Base-by-base conservation (phyloP, 148 eudicot species). In the Rhododendron kiyosumense region DNA sequence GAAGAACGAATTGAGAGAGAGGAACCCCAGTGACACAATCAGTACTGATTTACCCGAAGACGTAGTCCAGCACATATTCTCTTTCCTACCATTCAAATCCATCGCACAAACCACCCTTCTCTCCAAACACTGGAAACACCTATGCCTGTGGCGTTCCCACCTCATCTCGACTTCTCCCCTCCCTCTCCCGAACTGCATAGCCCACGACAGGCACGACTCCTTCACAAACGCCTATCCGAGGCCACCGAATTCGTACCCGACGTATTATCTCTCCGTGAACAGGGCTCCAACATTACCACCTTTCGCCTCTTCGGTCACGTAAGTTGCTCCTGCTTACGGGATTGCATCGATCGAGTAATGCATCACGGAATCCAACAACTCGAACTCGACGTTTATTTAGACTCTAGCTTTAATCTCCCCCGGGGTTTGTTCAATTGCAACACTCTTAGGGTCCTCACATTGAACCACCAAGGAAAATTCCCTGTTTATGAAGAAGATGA, bases 341-440 rank as follows among this genome's bases (percentile, higher is more conserved):
- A 2, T 43, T 94, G 85, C n/a, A 89, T 94, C 24, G 87, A 93
- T 3, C 43, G 79, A 2, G 92, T 94, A 0, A 86, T 89, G 15
- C 84, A 77, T 76, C 88, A 63, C 4, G 90, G 89, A 49, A 94
- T 94, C 12, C 90, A 90, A 77, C 90, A 92, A 12, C 91, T 94
- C 9, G 96, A 94, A 36, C 61, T 94, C 13, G 93, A 89, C 36
- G 88, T 92, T 5, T 57, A 83, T 1, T 91, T 92, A 0, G 80
- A 87, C 52, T 92, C 89, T 22, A 78, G 26, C n/a, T 94, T 94
- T 46, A 91, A 88, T 32, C 85, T 94, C 28, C 93, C 96, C 30
- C 1, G 75, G 90, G 20, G 77, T 20, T 59, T 59, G 65, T 59
- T 18, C 65, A 1, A 5, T 20, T 59, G 65, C 65, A 20, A 59